Percentiles rank a stretch among this genome's conserved stretches.
Conservation (phyloP, 208 protist genomes). For the Lotmaria passim region DNA sequence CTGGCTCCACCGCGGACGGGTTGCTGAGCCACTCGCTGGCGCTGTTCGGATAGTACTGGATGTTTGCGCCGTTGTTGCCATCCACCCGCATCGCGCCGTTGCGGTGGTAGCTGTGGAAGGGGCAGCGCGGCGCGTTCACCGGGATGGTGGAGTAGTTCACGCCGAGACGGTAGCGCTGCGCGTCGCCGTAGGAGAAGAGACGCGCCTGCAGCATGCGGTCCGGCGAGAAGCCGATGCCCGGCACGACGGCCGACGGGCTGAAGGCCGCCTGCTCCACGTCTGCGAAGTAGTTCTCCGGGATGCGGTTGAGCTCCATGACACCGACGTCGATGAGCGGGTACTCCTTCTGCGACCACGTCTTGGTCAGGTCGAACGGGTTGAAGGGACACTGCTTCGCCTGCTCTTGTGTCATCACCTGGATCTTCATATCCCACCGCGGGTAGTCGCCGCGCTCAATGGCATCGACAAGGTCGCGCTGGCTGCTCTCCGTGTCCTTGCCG, state of each 20-base stretch:
- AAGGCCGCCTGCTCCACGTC: conserved; percentile 87
- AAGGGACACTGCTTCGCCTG: conserved; percentile 55
- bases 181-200: conserved; percentile 78
- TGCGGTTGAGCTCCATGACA: conserved; percentile 76
- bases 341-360: conserved; percentile 70
- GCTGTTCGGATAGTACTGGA: conserved; percentile 72
- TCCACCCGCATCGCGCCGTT: conserved; percentile 52
- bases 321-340: conserved; percentile 72
- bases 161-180: conserved; percentile 78
- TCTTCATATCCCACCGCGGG: conserved; percentile 58
- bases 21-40: conserved; percentile 15
- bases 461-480: conserved; percentile 74
- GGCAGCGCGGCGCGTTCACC: conserved; percentile 53
- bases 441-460: conserved; percentile 56
- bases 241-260: conserved; percentile 61
- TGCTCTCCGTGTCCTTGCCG: conserved; percentile 57
- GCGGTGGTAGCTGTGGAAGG: conserved; percentile 49
- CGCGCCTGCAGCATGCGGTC: conserved; percentile 82
- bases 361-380: conserved; percentile 82
- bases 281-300: conserved; percentile 87
- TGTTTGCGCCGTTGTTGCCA: conserved; percentile 38
- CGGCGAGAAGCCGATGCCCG: conserved; percentile 71
- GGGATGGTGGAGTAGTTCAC: conserved; percentile 71
- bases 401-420: conserved; percentile 75
- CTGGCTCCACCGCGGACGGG: neutral